Base-by-base conservation (phyloP, 1,284 basidiomycete genomes). In the Apiotrichum gracile region DNA sequence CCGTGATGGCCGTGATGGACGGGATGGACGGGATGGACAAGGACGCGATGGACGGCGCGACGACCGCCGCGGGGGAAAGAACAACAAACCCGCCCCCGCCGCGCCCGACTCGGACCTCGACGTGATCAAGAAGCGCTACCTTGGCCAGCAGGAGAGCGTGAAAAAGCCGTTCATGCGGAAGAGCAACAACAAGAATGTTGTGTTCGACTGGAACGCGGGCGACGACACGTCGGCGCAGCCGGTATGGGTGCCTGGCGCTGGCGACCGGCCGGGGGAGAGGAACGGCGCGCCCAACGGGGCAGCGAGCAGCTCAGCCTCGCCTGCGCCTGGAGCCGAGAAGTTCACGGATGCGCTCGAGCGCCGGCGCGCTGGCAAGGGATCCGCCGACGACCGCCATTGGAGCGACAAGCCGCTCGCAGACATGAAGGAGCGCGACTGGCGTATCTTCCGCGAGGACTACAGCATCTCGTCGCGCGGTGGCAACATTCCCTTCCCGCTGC, bases 361-460 rank as follows among this genome's bases (percentile, higher is more conserved):
- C 54, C 79, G 90, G 53, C 83, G 83, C 68, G 88, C 90, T n/a
- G 81, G 83, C 53, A 86, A 87, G 78, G 79, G 82, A 55, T 85
- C 88, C 31, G 78, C 89, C 60, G 91, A 96, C 68, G 91, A 94
- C 68, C 81, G 91, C 60, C 96, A 97, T 77, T 98, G 96, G 96
- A 87, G 87, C 2, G 91, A 97, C n/a, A 99, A 99, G 75, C 82
- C 85, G 2, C 77, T 98, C 29, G 74, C 79, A 2, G 91, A 97
- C 74, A 97, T 99, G 96, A 88, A 87, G 68, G 96, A 97, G 65
- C 82, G 94, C 52, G 94, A 99, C 72, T 99, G 94, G 94, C 84
- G 94, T 66, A 98, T 99, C 72, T 98, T 99, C 78, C 81, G 93
- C 59, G 94, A 98, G 74, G 94, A 99, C 75, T 99, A 96, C 77